Evolutionary conservation across 2,329 filamentous ascomycete species (phyloP).

Genomic region (Fusarium nelsonii): DNA sequence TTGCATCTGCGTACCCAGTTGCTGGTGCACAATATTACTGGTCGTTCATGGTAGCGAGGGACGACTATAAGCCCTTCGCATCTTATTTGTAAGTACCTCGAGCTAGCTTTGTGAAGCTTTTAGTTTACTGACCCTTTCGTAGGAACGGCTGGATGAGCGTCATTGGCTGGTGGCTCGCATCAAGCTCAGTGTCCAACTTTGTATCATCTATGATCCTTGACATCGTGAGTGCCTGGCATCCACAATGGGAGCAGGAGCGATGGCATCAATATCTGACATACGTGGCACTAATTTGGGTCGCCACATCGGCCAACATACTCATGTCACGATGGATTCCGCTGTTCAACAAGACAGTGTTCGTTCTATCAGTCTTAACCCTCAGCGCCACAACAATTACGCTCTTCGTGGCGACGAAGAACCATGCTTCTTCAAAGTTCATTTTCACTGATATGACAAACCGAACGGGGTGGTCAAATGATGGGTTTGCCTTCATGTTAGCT

Average conservation of each 20-base stretch:
- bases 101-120: accelerated
- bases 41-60: conserved; percentile 43
- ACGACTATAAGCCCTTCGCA: conserved; percentile 45
- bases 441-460: conserved; percentile 30
- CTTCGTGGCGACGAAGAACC: conserved; percentile 17
- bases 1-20: conserved; percentile 47
- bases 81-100: conserved; percentile 36
- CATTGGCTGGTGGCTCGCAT: conserved; percentile 41
- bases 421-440: conserved; percentile 21
- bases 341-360: conserved; percentile 35
- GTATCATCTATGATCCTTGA: conserved; percentile 42
- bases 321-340: conserved; percentile 47
- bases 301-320: conserved; percentile 73
- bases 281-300: conserved; percentile 68
- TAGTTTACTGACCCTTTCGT: accelerated
- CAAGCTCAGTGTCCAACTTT: conserved; percentile 42
- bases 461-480: conserved; percentile 33
- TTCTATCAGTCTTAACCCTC: conserved; percentile 21
- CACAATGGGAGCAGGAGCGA: conserved; percentile 64
- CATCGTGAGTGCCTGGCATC: conserved; percentile 50
- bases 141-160: conserved; percentile 43
- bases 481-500: conserved; percentile 31
- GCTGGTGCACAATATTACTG: conserved; percentile 49
- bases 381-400: conserved; percentile 26
- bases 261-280: conserved; percentile 80